Conservation (phyloP, 176 grass and related monocot genomes). For the Triticum timopheevii region DNA sequence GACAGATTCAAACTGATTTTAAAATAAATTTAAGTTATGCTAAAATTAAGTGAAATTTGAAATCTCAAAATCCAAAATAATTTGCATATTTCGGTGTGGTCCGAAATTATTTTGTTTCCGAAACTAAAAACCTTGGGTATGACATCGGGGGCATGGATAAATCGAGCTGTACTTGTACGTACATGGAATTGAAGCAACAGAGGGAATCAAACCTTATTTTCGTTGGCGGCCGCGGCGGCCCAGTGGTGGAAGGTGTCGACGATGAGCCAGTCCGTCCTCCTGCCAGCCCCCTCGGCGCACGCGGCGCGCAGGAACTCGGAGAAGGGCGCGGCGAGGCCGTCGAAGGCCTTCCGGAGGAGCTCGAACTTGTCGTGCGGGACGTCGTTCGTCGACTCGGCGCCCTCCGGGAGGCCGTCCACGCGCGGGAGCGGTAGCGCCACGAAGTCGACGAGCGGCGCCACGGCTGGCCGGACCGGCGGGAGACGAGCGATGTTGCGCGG, state of each 20-base stretch:
- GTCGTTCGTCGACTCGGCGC: neutral
- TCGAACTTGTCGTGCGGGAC: neutral
- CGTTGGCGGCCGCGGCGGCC: neutral
- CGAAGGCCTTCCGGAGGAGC: conserved; percentile 4
- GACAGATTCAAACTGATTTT: too few species aligned
- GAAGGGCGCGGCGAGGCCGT: neutral
- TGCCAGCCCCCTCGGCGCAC: neutral
- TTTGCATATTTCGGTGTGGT: too few species aligned
- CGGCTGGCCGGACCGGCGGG: neutral
- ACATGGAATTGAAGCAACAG: too few species aligned
- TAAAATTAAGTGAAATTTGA: too few species aligned
- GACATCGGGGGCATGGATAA: too few species aligned
- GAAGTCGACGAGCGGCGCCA: neutral
- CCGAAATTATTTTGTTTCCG: too few species aligned
- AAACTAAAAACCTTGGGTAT: too few species aligned
- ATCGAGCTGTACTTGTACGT: too few species aligned
- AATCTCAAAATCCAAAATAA: too few species aligned
- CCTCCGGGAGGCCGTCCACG: neutral
- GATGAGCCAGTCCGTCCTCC: neutral
- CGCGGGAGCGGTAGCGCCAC: neutral
- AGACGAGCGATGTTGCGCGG: conserved; percentile 4
- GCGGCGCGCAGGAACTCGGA: neutral
- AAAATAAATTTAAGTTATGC: too few species aligned
- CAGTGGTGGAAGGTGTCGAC: neutral
- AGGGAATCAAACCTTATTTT: neutral